Conservation (phyloP, 1,284 basidiomycete genomes). For the Somion occarium region DNA sequence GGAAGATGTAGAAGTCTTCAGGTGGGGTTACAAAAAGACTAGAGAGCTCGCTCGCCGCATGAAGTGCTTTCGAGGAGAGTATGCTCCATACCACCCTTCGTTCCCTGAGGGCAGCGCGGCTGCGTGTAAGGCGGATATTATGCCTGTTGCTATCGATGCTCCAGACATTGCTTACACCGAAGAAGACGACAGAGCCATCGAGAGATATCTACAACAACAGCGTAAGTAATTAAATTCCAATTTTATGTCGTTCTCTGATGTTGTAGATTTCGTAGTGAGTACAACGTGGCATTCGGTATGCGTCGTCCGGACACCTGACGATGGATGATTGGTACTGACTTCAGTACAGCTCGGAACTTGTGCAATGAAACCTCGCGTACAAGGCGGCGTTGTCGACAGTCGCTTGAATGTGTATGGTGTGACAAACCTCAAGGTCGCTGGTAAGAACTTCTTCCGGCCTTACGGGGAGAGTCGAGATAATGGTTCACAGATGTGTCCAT, state of each 20-base stretch:
- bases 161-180: slow-evolving; percentile 47
- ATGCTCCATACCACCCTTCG: slow-evolving; percentile 37
- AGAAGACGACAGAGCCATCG: slow-evolving; percentile 50
- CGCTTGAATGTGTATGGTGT: slow-evolving; percentile 62
- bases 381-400: slow-evolving; percentile 58
- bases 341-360: slow-evolving; percentile 68
- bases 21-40: slow-evolving; percentile 53
- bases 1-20: slow-evolving; percentile 47
- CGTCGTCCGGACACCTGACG: no score
- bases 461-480: background rate
- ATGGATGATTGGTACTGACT: background rate
- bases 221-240: slow-evolving; percentile 19
- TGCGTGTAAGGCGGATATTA: slow-evolving; percentile 23
- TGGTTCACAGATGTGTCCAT: slow-evolving; percentile 38
- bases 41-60: slow-evolving; percentile 59
- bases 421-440: slow-evolving; percentile 51
- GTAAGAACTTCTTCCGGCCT: slow-evolving; percentile 12
- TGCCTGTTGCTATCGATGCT: slow-evolving; percentile 36
- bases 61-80: slow-evolving; percentile 51
- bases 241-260: slow-evolving; percentile 10
- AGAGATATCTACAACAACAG: slow-evolving; percentile 33
- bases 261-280: slow-evolving; percentile 26
- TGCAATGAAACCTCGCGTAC: slow-evolving; percentile 55
- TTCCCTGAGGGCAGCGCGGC: slow-evolving; percentile 46
- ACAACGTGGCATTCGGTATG: slow-evolving; percentile 56